A percentile compares a stretch with the other conserved stretches of the same genome.
Conservation (phyloP, 768 basidiomycete species). For the Pisolithus albus region DNA sequence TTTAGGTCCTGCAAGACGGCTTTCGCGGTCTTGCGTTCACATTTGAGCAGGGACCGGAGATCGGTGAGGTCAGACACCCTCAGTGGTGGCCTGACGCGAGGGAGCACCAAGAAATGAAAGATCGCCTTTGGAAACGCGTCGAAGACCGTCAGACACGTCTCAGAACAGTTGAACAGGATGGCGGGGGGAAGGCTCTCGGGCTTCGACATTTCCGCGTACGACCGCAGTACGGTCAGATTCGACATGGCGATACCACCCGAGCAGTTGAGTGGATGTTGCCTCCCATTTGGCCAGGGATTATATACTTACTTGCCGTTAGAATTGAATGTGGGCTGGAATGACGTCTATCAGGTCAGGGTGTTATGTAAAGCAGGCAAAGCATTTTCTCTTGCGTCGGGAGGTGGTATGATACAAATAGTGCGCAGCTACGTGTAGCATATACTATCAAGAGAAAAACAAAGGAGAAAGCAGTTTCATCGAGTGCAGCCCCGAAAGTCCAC, state of each 20-base stretch:
- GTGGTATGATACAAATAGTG: neutral
- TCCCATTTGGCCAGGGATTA: neutral
- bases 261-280: neutral
- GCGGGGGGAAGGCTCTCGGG: conserved; percentile 52
- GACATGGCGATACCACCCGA: conserved; percentile 20
- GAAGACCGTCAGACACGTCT: conserved; percentile 56
- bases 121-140: conserved; percentile 78
- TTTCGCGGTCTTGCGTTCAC: conserved; percentile 48
- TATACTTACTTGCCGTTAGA: neutral
- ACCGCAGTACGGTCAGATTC: conserved; percentile 48
- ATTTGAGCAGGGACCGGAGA: conserved; percentile 49
- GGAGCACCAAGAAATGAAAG: conserved; percentile 87
- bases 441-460: conserved; percentile 14
- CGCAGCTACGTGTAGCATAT: neutral
- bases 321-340: neutral
- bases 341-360: neutral
- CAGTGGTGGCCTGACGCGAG: conserved; percentile 36
- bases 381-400: no score
- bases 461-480: conserved; percentile 1
- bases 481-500: neutral
- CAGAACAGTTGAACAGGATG: conserved; percentile 50
- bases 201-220: conserved; percentile 47
- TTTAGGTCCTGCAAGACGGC: conserved; percentile 45
- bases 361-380: neutral
- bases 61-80: conserved; percentile 39